A percentile compares a stretch with the other conserved stretches of the same genome.
phyloP scores from a whole-genome alignment of 805 yeast genomes.

The Ascoidea tarda region DNA sequence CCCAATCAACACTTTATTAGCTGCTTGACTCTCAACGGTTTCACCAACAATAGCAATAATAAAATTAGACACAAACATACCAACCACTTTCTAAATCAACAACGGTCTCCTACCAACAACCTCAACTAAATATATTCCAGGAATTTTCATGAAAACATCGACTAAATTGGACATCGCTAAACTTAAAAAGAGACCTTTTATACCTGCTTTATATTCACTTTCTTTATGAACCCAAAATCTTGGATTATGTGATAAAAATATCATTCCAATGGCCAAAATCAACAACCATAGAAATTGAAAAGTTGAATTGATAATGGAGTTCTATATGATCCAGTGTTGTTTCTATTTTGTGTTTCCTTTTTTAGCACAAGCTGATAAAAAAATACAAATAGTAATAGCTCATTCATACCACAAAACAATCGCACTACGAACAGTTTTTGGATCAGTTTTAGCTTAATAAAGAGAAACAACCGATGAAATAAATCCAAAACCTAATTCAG shows the following conservation, averaged over 20 bases:
- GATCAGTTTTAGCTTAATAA: conserved; percentile 70
- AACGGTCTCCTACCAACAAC: conserved; percentile 26
- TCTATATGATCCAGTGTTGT: conserved; percentile 47
- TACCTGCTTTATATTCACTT: conserved; percentile 26
- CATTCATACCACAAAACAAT: conserved; percentile 63
- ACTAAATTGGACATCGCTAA: conserved; percentile 40
- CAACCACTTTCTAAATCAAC: conserved; percentile 26
- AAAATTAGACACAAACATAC: conserved; percentile 21
- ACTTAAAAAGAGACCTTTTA: conserved; percentile 32
- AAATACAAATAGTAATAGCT: conserved; percentile 57
- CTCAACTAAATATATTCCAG: conserved; percentile 29
- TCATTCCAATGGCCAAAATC: conserved; percentile 44
- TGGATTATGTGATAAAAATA: conserved; percentile 66
- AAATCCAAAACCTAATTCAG: conserved; percentile 63
- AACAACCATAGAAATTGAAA: conserved; percentile 61
- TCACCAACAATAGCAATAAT: conserved; percentile 28
- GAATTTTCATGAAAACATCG: conserved; percentile 31
- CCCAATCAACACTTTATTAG: conserved; percentile 23
- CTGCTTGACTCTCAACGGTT: conserved; percentile 13
- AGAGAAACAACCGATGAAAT: conserved; percentile 60
- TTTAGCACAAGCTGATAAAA: conserved; percentile 56
- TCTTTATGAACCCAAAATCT: conserved; percentile 50
- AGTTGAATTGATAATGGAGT: conserved; percentile 65
- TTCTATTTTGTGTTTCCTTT: conserved; percentile 49
- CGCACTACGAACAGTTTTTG: conserved; percentile 67